Evolutionary conservation across 2,329 filamentous ascomycete genomes (phyloP).

Genomic region (Didymella keratinophila): DNA sequence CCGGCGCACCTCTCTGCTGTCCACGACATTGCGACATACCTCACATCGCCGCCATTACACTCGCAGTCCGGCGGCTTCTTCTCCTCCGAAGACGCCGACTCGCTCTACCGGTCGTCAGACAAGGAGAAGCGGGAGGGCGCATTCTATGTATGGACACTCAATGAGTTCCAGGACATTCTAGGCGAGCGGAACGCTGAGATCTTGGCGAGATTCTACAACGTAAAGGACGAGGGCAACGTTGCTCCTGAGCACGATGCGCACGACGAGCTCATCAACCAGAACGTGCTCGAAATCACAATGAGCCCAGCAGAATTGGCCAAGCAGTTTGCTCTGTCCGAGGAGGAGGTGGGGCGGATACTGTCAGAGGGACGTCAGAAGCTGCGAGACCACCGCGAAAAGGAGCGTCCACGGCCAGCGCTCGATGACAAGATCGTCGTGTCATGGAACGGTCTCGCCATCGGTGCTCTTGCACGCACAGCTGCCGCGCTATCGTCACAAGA

Average conservation of each 20-base stretch:
- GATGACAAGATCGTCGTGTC: slow-evolving; percentile 89
- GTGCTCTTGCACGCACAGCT: slow-evolving; percentile 78
- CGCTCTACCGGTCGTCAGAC: slow-evolving; percentile 75
- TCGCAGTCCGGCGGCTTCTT: slow-evolving; percentile 77
- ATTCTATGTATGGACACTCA: slow-evolving; percentile 91
- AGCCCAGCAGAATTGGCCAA: slow-evolving; percentile 73
- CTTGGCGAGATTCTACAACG: slow-evolving; percentile 83
- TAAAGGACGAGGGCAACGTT: slow-evolving; percentile 85
- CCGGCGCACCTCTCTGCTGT: slow-evolving; percentile 79
- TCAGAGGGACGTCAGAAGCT: slow-evolving; percentile 72
- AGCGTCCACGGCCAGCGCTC: slow-evolving; percentile 77
- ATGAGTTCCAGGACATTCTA: slow-evolving; percentile 82
- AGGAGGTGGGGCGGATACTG: slow-evolving; percentile 73
- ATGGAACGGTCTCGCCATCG: slow-evolving; percentile 90
- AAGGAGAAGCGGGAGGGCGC: slow-evolving; percentile 87
- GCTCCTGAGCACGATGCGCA: slow-evolving; percentile 82
- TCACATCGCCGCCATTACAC: slow-evolving; percentile 74
- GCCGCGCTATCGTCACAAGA: slow-evolving; percentile 70
- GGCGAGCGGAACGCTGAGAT: slow-evolving; percentile 73
- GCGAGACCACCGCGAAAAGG: slow-evolving; percentile 73
- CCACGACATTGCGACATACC: slow-evolving; percentile 84
- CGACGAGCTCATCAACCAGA: slow-evolving; percentile 94
- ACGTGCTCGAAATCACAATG: slow-evolving; percentile 78
- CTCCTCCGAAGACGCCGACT: slow-evolving; percentile 91
- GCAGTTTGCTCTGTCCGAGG: slow-evolving; percentile 75